These are phyloP conservation scores for Rhodotorula sphaerocarpa DNA, from an alignment of 768 basidiomycete species.

Conservation along the genomic window DNA sequence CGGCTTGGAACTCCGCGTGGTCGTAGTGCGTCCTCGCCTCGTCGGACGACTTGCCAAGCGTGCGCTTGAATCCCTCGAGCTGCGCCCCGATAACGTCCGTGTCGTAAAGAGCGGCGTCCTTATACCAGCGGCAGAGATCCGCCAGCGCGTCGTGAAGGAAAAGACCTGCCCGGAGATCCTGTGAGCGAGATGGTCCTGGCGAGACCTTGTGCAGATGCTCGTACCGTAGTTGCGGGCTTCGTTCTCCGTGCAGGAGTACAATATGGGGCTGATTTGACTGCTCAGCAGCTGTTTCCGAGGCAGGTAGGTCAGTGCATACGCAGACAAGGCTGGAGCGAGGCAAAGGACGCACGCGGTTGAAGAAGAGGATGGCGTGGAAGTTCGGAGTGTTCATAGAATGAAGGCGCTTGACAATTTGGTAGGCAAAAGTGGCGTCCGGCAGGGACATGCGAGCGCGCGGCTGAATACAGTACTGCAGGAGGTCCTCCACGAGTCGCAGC, in stretches of 20 bases:
- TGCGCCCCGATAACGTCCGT: conserved; percentile 58
- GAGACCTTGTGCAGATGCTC: too few species aligned
- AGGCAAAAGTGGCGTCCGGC: conserved; percentile 91
- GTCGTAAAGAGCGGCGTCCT: conserved; percentile 52
- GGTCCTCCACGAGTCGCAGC: conserved; percentile 50
- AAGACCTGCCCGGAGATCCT: conserved; percentile 55
- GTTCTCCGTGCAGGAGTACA: conserved; percentile 91
- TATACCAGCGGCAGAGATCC: conserved; percentile 71
- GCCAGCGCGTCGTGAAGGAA: conserved; percentile 71
- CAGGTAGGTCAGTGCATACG: background rate
- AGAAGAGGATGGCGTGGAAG: conserved; percentile 76
- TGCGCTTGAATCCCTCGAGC: conserved; percentile 44
- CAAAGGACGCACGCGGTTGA: conserved; percentile 58
- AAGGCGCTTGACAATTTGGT: conserved; percentile 77
- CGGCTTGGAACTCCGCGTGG: conserved; percentile 62
- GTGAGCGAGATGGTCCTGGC: too few species aligned
- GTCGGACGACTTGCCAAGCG: conserved; percentile 51
- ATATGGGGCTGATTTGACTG: conserved; percentile 69
- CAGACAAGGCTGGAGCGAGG: background rate
- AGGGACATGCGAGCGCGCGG: conserved; percentile 88
- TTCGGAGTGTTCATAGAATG: conserved; percentile 81
- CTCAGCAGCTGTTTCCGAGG: conserved; percentile 58
- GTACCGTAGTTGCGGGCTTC: conserved; percentile 92
- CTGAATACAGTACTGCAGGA: conserved; percentile 81
- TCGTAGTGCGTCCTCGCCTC: conserved; percentile 51